Base-by-base conservation (phyloP, 371 early-diverging fungal species). In the Catenaria anguillulae region DNA sequence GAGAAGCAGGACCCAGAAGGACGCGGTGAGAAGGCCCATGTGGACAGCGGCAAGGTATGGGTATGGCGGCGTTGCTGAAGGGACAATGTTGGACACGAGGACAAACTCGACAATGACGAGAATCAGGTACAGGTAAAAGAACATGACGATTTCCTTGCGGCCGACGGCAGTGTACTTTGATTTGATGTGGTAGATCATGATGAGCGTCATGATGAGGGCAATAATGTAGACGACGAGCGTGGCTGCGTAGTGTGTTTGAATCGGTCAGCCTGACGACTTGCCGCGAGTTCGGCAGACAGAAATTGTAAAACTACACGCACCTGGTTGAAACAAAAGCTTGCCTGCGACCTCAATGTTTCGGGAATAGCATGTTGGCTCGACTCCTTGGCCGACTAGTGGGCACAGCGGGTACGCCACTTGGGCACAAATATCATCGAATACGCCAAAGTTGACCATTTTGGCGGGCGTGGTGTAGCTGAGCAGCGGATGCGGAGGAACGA, bases 161-260 rank as follows among this genome's bases (percentile, higher is more conserved):
- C 95, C 96, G 52, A 97, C 92, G 33, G 97, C 97, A 15, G 95
- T 97, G 75, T 92, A 94, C 78, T 97, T 97, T 34, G 87, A 84
- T 68, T 87, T 86, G 70, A 97, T 87, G 71, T 95, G 93, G 69
- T 85, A 88, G 70, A 97, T 92, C 96, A 97, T 97, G 71, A 93
- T 93, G 35, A 83, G 77, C 13, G 95, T 87, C 97, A 97, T 97
- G 66, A 92, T 71, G 64, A 97, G 77, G 33, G 95, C 89, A 61
- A 92, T 82, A 61, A 95, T 71, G 71, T 93, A 86, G 63, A 92
- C 86, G 36, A 93, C 85, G 31, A 94, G 69, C 42, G 89, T 85
- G 13, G 90, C 86, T 85, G 66, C 24, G 36, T 33, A 56, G 2
- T 1, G 1, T 31, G 26, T 29, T 8, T 19, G n/a, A 56, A 50